These are phyloP conservation scores for Metarhizium sp. DNA, from an alignment of 2,329 filamentous ascomycete genomes.

Conservation along the genomic window DNA sequence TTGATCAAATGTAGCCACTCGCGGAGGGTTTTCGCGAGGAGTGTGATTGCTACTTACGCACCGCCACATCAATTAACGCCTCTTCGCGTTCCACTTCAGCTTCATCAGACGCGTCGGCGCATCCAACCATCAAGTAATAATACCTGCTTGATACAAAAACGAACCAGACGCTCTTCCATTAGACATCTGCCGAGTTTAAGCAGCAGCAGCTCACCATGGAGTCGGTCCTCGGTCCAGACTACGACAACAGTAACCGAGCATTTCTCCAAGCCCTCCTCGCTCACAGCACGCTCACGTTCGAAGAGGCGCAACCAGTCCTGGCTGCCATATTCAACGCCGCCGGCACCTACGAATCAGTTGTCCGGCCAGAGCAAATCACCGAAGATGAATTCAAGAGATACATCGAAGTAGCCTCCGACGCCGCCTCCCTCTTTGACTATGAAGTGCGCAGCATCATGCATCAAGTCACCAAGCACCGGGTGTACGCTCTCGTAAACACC, in stretches of 20 bases:
- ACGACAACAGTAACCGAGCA: conserved; percentile 63
- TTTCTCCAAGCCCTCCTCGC: conserved; percentile 86
- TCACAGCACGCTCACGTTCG: conserved; percentile 65
- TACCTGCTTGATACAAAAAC: too few relatives aligned
- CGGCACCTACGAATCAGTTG: conserved; percentile 22
- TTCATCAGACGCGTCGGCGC: too few relatives aligned
- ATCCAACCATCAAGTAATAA: too few relatives aligned
- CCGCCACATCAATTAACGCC: neutral
- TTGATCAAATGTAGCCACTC: too few relatives aligned
- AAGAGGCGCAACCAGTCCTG: conserved; percentile 63
- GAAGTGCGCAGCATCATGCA: conserved; percentile 71
- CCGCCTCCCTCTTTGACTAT: conserved; percentile 72
- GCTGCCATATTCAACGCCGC: conserved; percentile 63
- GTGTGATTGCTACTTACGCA: too few relatives aligned
- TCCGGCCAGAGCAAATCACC: conserved; percentile 54
- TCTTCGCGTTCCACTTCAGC: neutral
- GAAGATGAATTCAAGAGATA: conserved; percentile 58
- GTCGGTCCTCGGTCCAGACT: conserved; percentile 24
- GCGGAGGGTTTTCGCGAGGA: too few relatives aligned
- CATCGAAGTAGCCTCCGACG: conserved; percentile 60
- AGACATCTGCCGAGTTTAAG: neutral
- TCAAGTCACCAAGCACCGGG: conserved; percentile 55
- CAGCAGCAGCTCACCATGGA: conserved; percentile 10
- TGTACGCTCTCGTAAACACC: conserved; percentile 82
- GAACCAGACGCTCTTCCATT: neutral